A percentile compares a stretch with the other conserved stretches of the same genome.
Evolutionary conservation across 768 basidiomycete genomes (phyloP).

Genomic region (Xerocomellus chrysenteron): DNA sequence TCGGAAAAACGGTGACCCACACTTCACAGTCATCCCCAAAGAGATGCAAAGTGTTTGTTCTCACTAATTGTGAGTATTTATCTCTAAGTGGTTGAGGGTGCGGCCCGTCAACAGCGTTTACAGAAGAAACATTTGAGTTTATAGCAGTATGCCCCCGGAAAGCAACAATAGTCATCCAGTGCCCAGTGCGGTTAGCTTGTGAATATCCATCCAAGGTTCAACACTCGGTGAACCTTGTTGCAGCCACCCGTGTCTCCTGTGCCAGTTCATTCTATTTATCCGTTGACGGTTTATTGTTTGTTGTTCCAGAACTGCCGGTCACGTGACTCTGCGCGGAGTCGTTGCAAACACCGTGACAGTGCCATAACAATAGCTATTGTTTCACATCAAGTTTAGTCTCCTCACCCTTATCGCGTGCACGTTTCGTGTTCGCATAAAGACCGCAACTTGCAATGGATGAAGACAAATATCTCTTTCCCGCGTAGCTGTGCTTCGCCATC

Average conservation of each 20-base stretch:
- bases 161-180: conserved; percentile 12
- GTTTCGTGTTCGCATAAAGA: conserved; percentile 18
- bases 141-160: neutral
- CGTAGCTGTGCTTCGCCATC: conserved; percentile 28
- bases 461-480: conserved; percentile 7
- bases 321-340: conserved; percentile 20
- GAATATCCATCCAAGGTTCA: neutral
- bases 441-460: neutral
- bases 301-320: conserved; percentile 4
- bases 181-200: conserved; percentile 7
- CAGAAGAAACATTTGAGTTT: neutral
- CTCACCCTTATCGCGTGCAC: conserved; percentile 8
- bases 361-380: conserved; percentile 32
- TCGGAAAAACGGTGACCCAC: conserved; percentile 8
- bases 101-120: neutral
- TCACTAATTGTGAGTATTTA: conserved; percentile 6
- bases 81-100: neutral
- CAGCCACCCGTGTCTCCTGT: conserved; percentile 5
- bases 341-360: neutral
- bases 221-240: conserved; percentile 11
- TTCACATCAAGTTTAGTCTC: conserved; percentile 11
- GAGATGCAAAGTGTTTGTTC: neutral
- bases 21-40: neutral
- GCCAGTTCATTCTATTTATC: neutral
- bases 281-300: conserved; percentile 26